Evolutionary conservation across 768 basidiomycete genomes (phyloP), one percentile per base, ranked within the genome.

Genomic region (Suillus spraguei): DNA sequence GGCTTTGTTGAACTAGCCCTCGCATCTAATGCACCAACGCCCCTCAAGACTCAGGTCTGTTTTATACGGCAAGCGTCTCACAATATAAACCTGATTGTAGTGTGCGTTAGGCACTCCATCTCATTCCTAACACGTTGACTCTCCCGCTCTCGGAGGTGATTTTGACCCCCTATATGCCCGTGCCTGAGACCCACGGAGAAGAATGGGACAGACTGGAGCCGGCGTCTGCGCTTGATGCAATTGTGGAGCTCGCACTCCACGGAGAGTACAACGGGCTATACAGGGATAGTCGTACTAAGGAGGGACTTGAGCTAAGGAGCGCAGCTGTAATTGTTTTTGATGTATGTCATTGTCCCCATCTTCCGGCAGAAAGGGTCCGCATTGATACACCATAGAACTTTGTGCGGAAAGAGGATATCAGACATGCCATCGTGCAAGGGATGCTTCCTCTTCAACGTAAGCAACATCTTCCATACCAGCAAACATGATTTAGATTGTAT

Each of bases 11-110:
- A 99, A 74, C 80, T 96, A 5, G 92, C 91, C 1, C 82, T 99
- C 36, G 90, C 96, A 10, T 96, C 94, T n/a, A 99, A 99, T 75
- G 91, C 93, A 3, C 97, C 97, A 0, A 89, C 92, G 4, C 67
- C 82, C 7, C 78, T 99, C 54, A 99, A 99, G 79, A 89, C 90
- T 5, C 93, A 95, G 83, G 93, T 91, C 74, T 58, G 74, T 35
- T 28, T 35, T 22, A 17, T 32, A 17, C 44, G 47, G 39, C 14
- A 24, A 17, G 17, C 47, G 33, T 39, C 46, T 28, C 17, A 65
- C 20, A 59, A 52, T 60, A 46, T 60, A 65, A 61, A 55, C 67
- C 61, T 74, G 39, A 64, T 61, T 65, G 63, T 24, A 83, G n/a
- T 16, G 22, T 47, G 22, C 24, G 33, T 78, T 62, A 86, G 83